A percentile compares a stretch with the other conserved stretches of the same genome.
phyloP scores from a whole-genome alignment of 768 basidiomycete species.

The Leucocoprinus birnbaumii region DNA sequence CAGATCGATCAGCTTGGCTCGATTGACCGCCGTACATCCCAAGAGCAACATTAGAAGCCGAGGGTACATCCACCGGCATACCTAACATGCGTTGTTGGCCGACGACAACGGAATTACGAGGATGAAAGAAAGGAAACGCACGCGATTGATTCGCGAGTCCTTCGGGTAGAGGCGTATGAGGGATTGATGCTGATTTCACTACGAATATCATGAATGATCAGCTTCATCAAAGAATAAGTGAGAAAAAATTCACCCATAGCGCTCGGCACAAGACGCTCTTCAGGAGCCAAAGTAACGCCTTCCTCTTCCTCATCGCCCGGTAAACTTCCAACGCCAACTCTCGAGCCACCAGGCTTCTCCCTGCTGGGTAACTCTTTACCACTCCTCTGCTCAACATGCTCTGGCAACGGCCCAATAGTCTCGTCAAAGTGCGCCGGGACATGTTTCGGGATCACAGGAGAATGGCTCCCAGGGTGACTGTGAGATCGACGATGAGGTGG shows the following conservation, averaged over 20 bases:
- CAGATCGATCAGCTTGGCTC: too few species aligned
- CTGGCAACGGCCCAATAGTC: not conserved
- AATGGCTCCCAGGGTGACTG: not conserved
- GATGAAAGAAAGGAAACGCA: not conserved
- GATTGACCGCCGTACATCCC: too few species aligned
- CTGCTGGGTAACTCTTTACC: conserved; percentile 13
- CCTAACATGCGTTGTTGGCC: not conserved
- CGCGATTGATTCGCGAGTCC: not conserved
- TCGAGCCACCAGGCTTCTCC: conserved; percentile 1
- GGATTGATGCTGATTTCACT: not conserved
- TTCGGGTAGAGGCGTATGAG: not conserved
- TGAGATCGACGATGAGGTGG: not conserved
- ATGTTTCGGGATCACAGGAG: not conserved
- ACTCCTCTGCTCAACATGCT: not conserved
- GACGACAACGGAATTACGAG: not conserved
- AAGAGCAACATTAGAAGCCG: too few species aligned
- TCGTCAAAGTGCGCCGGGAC: conserved; percentile 1
- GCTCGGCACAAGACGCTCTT: not conserved
- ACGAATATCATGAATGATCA: not conserved
- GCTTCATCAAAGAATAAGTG: not conserved
- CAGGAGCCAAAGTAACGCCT: conserved; percentile 8
- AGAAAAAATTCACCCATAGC: not conserved
- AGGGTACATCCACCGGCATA: too few species aligned
- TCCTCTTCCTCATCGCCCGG: conserved; percentile 10
- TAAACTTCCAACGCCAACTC: conserved; percentile 9